A percentile compares a stretch with the other conserved stretches of the same genome.
phyloP scores from a whole-genome alignment of 2,329 filamentous ascomycete genomes.

The Periglandula ipomoeae region DNA sequence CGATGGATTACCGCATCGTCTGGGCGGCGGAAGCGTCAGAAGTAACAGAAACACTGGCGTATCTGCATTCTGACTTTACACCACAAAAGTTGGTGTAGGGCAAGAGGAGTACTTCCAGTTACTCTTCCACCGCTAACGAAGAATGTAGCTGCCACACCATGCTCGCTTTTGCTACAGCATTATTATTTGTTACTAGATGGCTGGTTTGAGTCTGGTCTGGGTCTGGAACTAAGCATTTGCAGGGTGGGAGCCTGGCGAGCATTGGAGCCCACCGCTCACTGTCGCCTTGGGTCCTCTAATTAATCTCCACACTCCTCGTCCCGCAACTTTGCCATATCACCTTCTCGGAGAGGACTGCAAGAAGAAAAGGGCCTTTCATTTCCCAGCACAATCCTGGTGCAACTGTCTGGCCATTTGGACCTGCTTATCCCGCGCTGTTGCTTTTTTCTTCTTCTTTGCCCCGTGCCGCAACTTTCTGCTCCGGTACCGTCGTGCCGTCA shows the following conservation, averaged over 20 bases:
- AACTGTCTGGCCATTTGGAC: constrained; percentile 6
- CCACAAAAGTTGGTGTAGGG: too few relatives aligned
- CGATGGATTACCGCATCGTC: too few relatives aligned
- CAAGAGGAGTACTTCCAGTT: too few relatives aligned
- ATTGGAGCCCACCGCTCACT: constrained; percentile 1
- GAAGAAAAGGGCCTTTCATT: constrained; percentile 7
- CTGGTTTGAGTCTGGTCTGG: too few relatives aligned
- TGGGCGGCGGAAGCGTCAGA: too few relatives aligned
- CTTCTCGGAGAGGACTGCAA: constrained; percentile 6
- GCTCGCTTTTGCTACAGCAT: too few relatives aligned
- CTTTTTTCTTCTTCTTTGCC: constrained; percentile 4
- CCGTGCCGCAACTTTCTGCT: too few relatives aligned
- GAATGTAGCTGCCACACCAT: too few relatives aligned
- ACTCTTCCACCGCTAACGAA: too few relatives aligned
- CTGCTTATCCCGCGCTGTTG: constrained; percentile 5
- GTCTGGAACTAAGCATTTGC: background rate
- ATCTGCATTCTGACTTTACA: too few relatives aligned
- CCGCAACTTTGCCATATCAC: constrained; percentile 10
- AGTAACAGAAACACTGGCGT: too few relatives aligned
- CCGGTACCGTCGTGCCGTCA: constrained; percentile 4
- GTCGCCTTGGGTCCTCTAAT: constrained; percentile 8
- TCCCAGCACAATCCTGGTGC: constrained; percentile 7
- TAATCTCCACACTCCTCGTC: constrained; percentile 8
- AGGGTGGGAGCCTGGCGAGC: background rate
- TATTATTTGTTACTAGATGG: too few relatives aligned